Evolutionary conservation across 2,329 filamentous ascomycete species (phyloP).

Genomic region (Epichloe gansuensis): DNA sequence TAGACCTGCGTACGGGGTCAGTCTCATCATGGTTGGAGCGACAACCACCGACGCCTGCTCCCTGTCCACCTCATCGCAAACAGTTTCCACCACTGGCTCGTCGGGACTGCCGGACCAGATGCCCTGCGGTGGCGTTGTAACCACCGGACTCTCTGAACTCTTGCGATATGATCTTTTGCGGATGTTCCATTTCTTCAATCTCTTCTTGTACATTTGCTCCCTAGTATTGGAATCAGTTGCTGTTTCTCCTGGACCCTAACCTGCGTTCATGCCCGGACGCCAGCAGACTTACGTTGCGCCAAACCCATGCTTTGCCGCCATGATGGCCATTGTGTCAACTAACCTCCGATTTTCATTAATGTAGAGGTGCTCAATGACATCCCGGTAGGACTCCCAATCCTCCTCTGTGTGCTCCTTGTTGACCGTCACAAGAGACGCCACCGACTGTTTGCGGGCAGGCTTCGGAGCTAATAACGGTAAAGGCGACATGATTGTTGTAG

Average conservation of each 20-base stretch:
- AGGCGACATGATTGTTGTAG: slow-evolving; percentile 8
- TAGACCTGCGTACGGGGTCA: slow-evolving; percentile 16
- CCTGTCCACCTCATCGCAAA: not conserved
- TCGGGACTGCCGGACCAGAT: not conserved
- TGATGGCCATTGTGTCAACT: slow-evolving; percentile 23
- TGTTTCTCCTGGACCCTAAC: not conserved
- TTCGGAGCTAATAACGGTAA: slow-evolving; percentile 22
- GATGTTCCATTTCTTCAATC: slow-evolving; percentile 25
- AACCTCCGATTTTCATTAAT: slow-evolving; percentile 23
- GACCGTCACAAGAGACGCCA: slow-evolving; percentile 12
- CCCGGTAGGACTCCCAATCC: slow-evolving; percentile 21
- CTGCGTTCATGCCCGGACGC: too few relatives aligned
- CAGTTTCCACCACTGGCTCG: slow-evolving; percentile 1
- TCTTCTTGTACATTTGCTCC: slow-evolving; percentile 28
- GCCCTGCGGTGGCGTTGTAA: slow-evolving; percentile 3
- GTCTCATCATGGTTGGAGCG: slow-evolving; percentile 11
- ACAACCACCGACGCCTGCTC: slow-evolving; percentile 10
- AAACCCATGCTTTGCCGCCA: slow-evolving; percentile 22
- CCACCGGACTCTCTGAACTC: slow-evolving; percentile 1
- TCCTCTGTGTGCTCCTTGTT: slow-evolving; percentile 23
- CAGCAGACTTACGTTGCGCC: slow-evolving; percentile 22
- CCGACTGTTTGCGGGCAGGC: slow-evolving; percentile 16
- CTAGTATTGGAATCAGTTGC: slow-evolving; percentile 9
- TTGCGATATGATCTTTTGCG: slow-evolving; percentile 24
- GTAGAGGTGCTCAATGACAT: slow-evolving; percentile 21